A percentile compares a stretch with the other conserved stretches of the same genome.
Evolutionary conservation across 306 rosid genomes (phyloP).

Genomic region (Gynostemma pentaphyllum): DNA sequence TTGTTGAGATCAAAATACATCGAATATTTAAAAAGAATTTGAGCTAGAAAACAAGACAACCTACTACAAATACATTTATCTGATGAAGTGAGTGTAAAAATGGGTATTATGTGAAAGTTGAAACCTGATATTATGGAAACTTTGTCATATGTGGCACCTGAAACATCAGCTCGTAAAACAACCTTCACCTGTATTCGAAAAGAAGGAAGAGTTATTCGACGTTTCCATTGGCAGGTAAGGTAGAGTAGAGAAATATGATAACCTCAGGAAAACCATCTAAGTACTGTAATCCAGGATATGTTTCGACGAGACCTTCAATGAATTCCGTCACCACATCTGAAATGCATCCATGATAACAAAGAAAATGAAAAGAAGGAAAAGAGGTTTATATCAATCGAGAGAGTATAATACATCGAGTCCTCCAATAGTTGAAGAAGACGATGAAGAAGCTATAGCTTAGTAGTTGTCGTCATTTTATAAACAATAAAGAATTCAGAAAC

Average conservation of each 20-base stretch:
- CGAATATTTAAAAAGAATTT: too few relatives aligned
- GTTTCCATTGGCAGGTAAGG: neutral
- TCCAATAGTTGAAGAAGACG: neutral
- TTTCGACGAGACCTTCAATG: conserved; percentile 93
- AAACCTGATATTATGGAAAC: conserved; percentile 91
- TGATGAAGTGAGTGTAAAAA: too few relatives aligned
- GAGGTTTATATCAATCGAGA: neutral
- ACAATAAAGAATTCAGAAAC: neutral
- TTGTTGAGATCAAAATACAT: too few relatives aligned
- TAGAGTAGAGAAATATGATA: neutral
- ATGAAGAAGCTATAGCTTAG: neutral
- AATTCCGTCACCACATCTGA: conserved; percentile 83
- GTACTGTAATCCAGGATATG: conserved; percentile 80
- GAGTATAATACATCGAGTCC: neutral
- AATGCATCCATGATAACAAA: conserved; percentile 24
- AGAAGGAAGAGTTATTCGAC: neutral
- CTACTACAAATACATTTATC: too few relatives aligned
- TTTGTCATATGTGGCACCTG: conserved; percentile 53
- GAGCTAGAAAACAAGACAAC: too few relatives aligned
- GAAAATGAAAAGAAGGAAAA: conserved; percentile 1
- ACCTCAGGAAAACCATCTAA: conserved; percentile 93
- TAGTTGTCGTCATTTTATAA: neutral
- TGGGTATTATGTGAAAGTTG: neutral
- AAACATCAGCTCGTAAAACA: conserved; percentile 82
- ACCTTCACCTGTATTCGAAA: conserved; percentile 69